A percentile compares a stretch with the other conserved stretches of the same genome.
Evolutionary conservation across 176 grass and related monocot species (phyloP).

Genomic region (Oryza brachyantha): DNA sequence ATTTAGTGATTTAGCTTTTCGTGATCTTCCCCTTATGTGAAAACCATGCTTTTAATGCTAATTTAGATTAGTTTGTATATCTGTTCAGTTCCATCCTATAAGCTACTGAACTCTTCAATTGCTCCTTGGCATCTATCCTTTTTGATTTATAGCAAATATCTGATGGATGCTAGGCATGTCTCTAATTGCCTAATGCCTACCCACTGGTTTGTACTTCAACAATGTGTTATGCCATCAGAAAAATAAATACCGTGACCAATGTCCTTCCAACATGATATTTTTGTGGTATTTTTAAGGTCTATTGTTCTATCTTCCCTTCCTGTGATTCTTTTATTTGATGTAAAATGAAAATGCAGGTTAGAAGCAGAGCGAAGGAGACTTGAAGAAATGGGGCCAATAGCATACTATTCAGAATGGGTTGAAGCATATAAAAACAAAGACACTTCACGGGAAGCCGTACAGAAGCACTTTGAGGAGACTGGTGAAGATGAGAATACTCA

Average conservation of each 20-base stretch:
- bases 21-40: background rate
- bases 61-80: background rate
- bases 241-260: background rate
- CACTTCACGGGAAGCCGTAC: constrained; percentile 68
- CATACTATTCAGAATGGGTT: constrained; percentile 98
- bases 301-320: background rate
- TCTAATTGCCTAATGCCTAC: background rate
- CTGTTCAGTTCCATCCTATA: background rate
- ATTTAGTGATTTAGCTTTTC: background rate
- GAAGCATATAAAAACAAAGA: constrained; percentile 74
- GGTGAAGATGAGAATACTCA: constrained; percentile 78
- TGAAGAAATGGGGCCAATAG: constrained; percentile 84
- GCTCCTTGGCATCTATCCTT: background rate
- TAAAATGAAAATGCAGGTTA: constrained; percentile 68
- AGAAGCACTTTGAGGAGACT: constrained; percentile 85
- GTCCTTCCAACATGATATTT: constrained; percentile 8
- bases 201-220: background rate
- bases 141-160: constrained; percentile 3
- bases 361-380: constrained; percentile 66
- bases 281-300: background rate
- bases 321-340: constrained; percentile 27
- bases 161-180: background rate
- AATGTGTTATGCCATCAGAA: background rate
- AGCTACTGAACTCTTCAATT: constrained; percentile 11
- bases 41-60: constrained; percentile 2